phyloP scores from a whole-genome alignment of 1,284 basidiomycete species.

The Rhodotorula sp. region DNA sequence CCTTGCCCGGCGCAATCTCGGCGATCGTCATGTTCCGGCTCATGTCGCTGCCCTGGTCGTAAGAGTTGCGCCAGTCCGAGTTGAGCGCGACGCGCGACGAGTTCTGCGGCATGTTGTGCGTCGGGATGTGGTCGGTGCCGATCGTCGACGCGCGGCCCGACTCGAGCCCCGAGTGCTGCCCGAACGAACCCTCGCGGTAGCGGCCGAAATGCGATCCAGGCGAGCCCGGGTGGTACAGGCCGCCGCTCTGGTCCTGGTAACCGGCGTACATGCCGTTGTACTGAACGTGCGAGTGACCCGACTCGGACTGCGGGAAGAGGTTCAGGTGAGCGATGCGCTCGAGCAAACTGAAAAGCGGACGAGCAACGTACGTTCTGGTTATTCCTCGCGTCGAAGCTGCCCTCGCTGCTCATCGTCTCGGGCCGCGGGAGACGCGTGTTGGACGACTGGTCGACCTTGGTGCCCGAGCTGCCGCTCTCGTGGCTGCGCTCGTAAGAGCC shows the following conservation, averaged over 20 bases:
- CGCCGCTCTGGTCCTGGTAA: conserved; percentile 19
- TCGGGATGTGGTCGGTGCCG: conserved; percentile 45
- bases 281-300: conserved; percentile 34
- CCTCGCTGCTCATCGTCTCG: conserved; percentile 43
- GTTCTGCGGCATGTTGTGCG: conserved; percentile 45
- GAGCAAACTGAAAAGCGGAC: too few species aligned
- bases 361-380: conserved; percentile 24
- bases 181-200: conserved; percentile 47
- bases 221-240: conserved; percentile 33
- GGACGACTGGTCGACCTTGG: conserved; percentile 34
- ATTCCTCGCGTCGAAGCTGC: conserved; percentile 32
- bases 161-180: conserved; percentile 45
- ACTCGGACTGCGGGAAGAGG: conserved; percentile 35
- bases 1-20: conserved; percentile 44
- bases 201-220: conserved; percentile 42
- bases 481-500: conserved; percentile 43
- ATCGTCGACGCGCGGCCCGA: conserved; percentile 49
- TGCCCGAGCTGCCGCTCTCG: conserved; percentile 40
- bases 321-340: background rate
- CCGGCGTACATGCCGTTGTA: conserved; percentile 23
- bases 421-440: conserved; percentile 19
- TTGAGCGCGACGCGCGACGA: conserved; percentile 50
- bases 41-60: conserved; percentile 46
- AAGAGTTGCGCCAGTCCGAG: conserved; percentile 48
- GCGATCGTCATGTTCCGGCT: conserved; percentile 39